Evolutionary conservation across 345 rosid genomes (phyloP), one percentile per base, ranked within the genome.

Genomic region (Corchorus capsularis): DNA sequence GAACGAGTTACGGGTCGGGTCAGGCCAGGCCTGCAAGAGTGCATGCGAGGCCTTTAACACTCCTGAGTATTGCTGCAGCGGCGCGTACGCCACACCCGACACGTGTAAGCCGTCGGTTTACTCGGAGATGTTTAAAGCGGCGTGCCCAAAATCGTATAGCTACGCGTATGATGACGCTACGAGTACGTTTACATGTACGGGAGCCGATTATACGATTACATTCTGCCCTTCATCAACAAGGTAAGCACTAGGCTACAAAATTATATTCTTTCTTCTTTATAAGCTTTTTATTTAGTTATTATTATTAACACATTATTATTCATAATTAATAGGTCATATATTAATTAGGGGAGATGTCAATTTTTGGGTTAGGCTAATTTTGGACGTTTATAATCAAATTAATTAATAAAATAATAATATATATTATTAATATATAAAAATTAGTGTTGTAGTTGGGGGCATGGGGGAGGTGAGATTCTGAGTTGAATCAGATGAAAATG

Each of bases 81-180:
- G 94, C 50, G 83, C 85, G 77, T 92, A 78, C 63, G 86, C 78
- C 17, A 78, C 94, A 72, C 93, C 94, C 0, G 81, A 69, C 14
- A 85, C 85, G 1, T 92, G 97, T 76, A 87, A 85, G 76, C 92
- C 97, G 35, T 86, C 93, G 0, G 79, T 87, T 27, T 92, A 87
- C 69, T 85, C 97, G 8, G 85, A 77, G 77, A 84, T 82, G 56
- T 92, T 92, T 69, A 92, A 92, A 83, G 50, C 86, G 0, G 91
- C 89, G 0, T 92, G 97, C 62, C 97, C 94, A 0, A 83, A 71
- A 71, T 89, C 94, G 6, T 92, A 92, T 77, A 92, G 97, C 84
- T 92, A 90, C 56, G 94, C 94, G 8, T 92, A 89, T 4, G 97
- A 92, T 53, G 97, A 92, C 10, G 83, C 88, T 1, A 78, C 94